Evolutionary conservation across 495 filamentous ascomycete genomes (phyloP).

Genomic region (Chaetomium tenue): DNA sequence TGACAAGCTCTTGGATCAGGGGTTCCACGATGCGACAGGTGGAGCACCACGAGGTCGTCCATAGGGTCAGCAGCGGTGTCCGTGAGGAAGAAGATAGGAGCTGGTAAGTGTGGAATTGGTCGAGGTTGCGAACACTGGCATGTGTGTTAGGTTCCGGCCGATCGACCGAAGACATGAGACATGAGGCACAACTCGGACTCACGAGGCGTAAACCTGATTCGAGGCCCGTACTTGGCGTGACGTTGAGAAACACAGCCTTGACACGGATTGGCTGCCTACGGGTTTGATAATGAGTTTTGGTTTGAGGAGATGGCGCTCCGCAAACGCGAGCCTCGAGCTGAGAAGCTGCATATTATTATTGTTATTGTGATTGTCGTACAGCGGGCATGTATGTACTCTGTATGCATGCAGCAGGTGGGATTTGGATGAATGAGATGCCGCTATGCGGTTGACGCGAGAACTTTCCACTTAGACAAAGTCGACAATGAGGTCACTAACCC

Average conservation of each 20-base stretch:
- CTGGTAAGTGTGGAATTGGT: constrained; percentile 60
- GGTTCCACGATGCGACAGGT: constrained; percentile 58
- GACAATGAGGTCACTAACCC: not conserved
- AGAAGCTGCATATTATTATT: constrained; percentile 10
- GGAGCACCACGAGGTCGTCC: constrained; percentile 65
- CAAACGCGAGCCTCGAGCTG: not conserved
- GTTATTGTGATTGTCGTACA: no score
- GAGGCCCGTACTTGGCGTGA: constrained; percentile 30
- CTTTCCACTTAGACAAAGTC: not conserved
- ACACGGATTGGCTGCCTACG: constrained; percentile 3
- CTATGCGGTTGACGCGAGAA: not conserved
- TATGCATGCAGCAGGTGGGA: not conserved
- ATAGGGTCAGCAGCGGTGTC: constrained; percentile 64
- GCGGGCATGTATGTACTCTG: no score
- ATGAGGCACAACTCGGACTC: constrained; percentile 25
- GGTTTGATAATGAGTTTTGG: constrained; percentile 6
- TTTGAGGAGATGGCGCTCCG: not conserved
- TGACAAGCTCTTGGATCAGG: constrained; percentile 52
- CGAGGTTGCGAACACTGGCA: constrained; percentile 54
- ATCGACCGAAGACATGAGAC: not conserved
- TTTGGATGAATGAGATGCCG: not conserved
- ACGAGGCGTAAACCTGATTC: constrained; percentile 52
- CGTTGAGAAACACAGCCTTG: constrained; percentile 32
- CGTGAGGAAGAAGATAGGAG: constrained; percentile 57
- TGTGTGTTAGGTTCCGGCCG: not conserved